Conservation (phyloP, 805 yeast species). For the Candida easanensis region DNA sequence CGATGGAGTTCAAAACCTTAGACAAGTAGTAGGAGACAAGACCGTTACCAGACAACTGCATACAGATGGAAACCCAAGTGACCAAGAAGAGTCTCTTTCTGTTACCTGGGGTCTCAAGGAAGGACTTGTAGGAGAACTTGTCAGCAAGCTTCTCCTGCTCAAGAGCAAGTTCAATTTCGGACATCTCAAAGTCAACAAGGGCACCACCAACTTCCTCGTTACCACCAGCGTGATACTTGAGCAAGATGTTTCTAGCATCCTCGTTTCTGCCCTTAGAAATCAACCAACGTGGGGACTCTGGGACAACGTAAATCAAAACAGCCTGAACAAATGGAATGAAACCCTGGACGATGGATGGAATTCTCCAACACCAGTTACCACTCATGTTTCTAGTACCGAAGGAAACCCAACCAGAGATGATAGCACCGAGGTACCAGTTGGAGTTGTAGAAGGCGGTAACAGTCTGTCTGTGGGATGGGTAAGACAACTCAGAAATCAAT, state of each 20-base stretch:
- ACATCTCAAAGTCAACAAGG: constrained; percentile 38
- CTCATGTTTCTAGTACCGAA: constrained; percentile 39
- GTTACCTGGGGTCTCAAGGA: constrained; percentile 36
- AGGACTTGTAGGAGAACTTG: constrained; percentile 37
- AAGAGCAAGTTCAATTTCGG: constrained; percentile 39
- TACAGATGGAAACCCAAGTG: constrained; percentile 29
- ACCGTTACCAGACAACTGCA: constrained; percentile 51
- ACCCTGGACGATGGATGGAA: constrained; percentile 53
- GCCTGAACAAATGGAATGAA: constrained; percentile 43
- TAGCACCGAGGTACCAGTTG: constrained; percentile 53
- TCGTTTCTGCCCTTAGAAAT: constrained; percentile 40
- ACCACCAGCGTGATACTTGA: constrained; percentile 38
- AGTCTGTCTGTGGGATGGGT: constrained; percentile 42
- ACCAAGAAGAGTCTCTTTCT: constrained; percentile 41
- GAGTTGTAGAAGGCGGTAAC: constrained; percentile 47
- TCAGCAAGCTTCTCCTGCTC: constrained; percentile 39
- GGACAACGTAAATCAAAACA: constrained; percentile 36
- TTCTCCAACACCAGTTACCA: constrained; percentile 46
- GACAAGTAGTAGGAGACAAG: constrained; percentile 49
- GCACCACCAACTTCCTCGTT: constrained; percentile 25
- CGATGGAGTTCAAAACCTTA: constrained; percentile 49
- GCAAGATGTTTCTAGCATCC: constrained; percentile 41
- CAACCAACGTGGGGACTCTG: constrained; percentile 50
- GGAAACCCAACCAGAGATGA: constrained; percentile 50
- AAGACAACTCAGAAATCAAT: constrained; percentile 50